Percentiles rank a stretch among this genome's conserved stretches.
phyloP scores from a whole-genome alignment of 1,284 basidiomycete species.

The Marasmius sp. region DNA sequence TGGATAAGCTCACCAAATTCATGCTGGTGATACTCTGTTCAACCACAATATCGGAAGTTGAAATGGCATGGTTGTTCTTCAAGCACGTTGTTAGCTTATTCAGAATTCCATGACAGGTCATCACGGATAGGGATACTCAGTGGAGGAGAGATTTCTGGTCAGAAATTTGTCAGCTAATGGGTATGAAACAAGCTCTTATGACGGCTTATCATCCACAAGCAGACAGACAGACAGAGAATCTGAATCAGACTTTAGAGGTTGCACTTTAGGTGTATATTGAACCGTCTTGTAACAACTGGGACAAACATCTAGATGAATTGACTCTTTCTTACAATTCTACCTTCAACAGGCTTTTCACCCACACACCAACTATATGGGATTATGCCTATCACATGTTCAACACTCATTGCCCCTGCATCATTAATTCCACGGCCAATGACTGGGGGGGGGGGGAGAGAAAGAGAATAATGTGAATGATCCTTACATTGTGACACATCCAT shows the following conservation, averaged over 20 bases:
- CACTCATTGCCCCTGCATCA: constrained; percentile 5
- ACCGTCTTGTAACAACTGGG: constrained; percentile 18
- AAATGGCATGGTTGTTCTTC: constrained; percentile 24
- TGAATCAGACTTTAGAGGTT: constrained; percentile 32
- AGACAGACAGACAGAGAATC: constrained; percentile 32
- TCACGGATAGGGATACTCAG: background rate
- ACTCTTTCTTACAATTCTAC: constrained; percentile 24
- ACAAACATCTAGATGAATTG: constrained; percentile 15
- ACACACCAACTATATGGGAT: constrained; percentile 24
- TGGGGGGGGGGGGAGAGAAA: background rate
- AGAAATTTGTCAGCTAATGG: constrained; percentile 19
- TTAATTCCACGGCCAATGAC: background rate
- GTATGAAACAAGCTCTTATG: constrained; percentile 21
- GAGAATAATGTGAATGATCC: no score
- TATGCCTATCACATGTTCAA: constrained; percentile 17
- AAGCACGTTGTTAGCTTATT: constrained; percentile 25
- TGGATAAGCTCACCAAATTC: constrained; percentile 12
- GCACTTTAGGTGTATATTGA: constrained; percentile 24
- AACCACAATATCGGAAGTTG: constrained; percentile 26
- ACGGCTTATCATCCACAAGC: constrained; percentile 33
- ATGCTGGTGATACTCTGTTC: constrained; percentile 29
- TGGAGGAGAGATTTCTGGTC: constrained; percentile 10
- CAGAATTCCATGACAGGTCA: constrained; percentile 21
- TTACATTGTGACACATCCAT: no score
- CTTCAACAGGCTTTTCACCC: constrained; percentile 22